Conservation (phyloP, 23 red algal species). For the Gracilaria caudata region DNA sequence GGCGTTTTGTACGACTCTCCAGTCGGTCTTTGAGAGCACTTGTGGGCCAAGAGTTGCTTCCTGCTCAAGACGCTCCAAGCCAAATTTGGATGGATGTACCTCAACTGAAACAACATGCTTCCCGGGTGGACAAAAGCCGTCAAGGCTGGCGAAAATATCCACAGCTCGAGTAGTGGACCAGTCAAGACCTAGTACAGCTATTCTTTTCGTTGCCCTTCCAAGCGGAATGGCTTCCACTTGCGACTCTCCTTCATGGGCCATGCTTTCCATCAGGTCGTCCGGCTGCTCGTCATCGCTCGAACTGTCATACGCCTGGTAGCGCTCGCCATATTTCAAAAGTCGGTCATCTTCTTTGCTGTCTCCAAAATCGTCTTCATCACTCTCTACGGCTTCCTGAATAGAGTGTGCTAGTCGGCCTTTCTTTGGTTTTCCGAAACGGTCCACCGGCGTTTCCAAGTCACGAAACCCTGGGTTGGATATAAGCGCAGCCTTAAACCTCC, state of each 20-base stretch:
- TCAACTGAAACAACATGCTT: slow-evolving; percentile 60
- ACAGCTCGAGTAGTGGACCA: slow-evolving; percentile 86
- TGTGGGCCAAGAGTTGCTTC: slow-evolving; percentile 78
- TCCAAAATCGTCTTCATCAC: neutral
- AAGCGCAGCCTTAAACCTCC: slow-evolving; percentile 55
- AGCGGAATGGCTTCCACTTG: slow-evolving; percentile 62
- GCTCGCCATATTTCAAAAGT: neutral
- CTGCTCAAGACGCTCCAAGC: slow-evolving; percentile 65
- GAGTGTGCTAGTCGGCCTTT: slow-evolving; percentile 8
- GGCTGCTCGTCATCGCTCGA: slow-evolving; percentile 35
- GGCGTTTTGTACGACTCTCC: slow-evolving; percentile 43
- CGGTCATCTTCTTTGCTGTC: neutral
- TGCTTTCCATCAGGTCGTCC: neutral
- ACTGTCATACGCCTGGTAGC: neutral
- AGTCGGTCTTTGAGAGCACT: slow-evolving; percentile 45
- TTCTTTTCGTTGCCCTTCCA: slow-evolving; percentile 77
- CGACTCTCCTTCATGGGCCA: neutral
- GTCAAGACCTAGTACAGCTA: slow-evolving; percentile 89
- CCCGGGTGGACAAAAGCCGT: slow-evolving; percentile 72
- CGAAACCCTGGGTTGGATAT: slow-evolving; percentile 47
- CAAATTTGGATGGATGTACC: slow-evolving; percentile 85
- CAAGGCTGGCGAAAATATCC: slow-evolving; percentile 81
- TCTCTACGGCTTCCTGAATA: slow-evolving; percentile 5
- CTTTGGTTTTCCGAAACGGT: slow-evolving; percentile 66
- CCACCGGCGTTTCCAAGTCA: slow-evolving; percentile 39